Base-by-base conservation (phyloP, 192 early-diverging fungal species). In the Podochytrium sp. region DNA sequence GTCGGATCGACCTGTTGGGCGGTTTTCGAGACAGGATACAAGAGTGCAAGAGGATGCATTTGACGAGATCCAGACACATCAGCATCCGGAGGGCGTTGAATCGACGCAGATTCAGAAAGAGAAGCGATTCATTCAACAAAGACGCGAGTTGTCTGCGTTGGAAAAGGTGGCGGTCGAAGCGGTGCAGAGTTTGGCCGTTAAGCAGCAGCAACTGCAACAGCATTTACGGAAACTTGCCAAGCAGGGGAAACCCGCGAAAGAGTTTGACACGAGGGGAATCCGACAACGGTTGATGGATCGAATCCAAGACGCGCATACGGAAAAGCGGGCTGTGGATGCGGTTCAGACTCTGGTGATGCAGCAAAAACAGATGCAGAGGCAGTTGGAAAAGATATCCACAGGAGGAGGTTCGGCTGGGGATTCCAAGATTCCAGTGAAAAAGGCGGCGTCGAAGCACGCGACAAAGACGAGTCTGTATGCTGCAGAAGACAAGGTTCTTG, bases 51-150 rank as follows among this genome's bases (percentile, higher is more conserved):
- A 47, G 20, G 20, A 47, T 47, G 43, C 43, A 7, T 47, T 47
- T 20, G 20, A 47, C 43, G 7, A 7, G 7, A 55, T 6, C 29
- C 59, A 38, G 16, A 33, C 30, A 20, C 59, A 61, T 7, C 30
- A 34, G 5, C 7, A 29, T 25, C 5, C 10, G 37, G 59, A 61
- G 34, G 7, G 30, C 7, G 37, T 25, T 7, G 59, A 12, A 61
- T 33, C 59, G n/a, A 55, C 14, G 30, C 25, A 69, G 55, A 69
- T 41, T 69, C 50, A 69, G 35, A 34, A 69, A 35, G 66, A 69
- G 55, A 34, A 41, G 34, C 66, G 27, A 10, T 69, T 69, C 29
- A 41, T 41, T 37, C 29, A 40, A n/a, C 37, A 69, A 29, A 52
- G 66, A 40, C 18, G 52, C 5, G 66, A 51, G 20, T 35, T 69